Evolutionary conservation across 768 basidiomycete genomes (phyloP).

Genomic region (Cyclocybe cylindracea): DNA sequence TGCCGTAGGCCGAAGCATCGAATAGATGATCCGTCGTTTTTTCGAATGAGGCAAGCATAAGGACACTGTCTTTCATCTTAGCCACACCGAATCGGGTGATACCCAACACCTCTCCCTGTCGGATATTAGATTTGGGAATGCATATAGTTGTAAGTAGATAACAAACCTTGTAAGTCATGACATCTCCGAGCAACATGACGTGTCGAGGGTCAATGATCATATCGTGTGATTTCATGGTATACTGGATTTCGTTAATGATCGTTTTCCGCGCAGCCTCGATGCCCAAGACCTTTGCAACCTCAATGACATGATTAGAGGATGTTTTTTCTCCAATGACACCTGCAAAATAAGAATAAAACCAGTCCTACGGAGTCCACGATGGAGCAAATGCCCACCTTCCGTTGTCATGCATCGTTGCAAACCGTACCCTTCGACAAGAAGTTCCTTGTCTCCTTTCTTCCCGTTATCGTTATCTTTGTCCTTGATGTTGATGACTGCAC

Average conservation of each 20-base stretch:
- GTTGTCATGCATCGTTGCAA: conserved; percentile 96
- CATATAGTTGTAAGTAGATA: neutral
- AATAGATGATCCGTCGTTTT: conserved; percentile 99
- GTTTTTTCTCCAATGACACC: conserved; percentile 93
- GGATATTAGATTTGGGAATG: conserved; percentile 3
- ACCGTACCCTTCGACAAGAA: conserved; percentile 97
- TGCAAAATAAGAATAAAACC: conserved; percentile 27
- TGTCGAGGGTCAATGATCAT: conserved; percentile 99
- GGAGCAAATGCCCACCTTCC: conserved; percentile 61
- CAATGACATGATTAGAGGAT: conserved; percentile 96
- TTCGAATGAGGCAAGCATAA: conserved; percentile 99
- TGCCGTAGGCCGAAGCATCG: conserved; percentile 95
- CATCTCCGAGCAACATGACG: conserved; percentile 97
- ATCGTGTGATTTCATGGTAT: conserved; percentile 95
- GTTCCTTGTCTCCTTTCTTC: conserved; percentile 85
- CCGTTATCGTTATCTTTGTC: conserved; percentile 80
- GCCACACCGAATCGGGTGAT: conserved; percentile 99
- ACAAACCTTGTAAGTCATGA: conserved; percentile 94
- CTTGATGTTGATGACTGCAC: conserved; percentile 96
- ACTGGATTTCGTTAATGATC: conserved; percentile 96
- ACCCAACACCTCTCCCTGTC: conserved; percentile 93
- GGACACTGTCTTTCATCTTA: conserved; percentile 99
- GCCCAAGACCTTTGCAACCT: conserved; percentile 92
- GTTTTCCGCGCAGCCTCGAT: conserved; percentile 95
- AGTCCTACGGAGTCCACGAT: neutral